These are phyloP conservation scores for Ceratocystiopsis sp. DNA, from an alignment of 2,329 filamentous ascomycete genomes.

Conservation along the genomic window DNA sequence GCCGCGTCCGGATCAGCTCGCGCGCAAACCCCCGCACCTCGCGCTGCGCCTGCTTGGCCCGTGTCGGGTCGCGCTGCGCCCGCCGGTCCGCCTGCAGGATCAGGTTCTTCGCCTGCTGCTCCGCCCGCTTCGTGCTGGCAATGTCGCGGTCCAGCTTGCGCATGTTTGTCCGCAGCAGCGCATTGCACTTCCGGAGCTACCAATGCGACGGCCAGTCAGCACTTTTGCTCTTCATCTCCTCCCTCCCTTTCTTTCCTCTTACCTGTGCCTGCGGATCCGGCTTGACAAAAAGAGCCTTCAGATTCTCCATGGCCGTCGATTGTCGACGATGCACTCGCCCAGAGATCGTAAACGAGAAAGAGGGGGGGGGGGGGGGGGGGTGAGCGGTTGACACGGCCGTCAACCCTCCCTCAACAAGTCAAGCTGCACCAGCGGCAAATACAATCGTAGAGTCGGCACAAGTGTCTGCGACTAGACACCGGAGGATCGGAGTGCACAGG, in stretches of 20 bases:
- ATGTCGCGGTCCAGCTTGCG: conserved; percentile 95
- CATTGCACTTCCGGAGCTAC: conserved; percentile 89
- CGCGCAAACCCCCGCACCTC: conserved; percentile 80
- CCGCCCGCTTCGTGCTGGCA: conserved; percentile 55
- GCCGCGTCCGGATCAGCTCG: conserved; percentile 71
- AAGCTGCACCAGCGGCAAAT: too few relatives aligned
- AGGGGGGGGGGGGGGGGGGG: too few relatives aligned
- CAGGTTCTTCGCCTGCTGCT: conserved; percentile 68
- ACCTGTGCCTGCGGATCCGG: conserved; percentile 91
- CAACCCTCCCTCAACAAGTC: too few relatives aligned
- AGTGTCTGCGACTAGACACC: too few relatives aligned
- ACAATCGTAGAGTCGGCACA: too few relatives aligned
- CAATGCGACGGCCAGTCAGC: not conserved
- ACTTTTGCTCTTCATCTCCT: too few relatives aligned
- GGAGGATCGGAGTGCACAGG: too few relatives aligned
- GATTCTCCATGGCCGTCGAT: conserved; percentile 56
- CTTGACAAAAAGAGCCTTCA: conserved; percentile 75
- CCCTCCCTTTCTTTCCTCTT: conserved; percentile 12
- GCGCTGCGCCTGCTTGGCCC: conserved; percentile 58
- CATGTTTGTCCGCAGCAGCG: conserved; percentile 73
- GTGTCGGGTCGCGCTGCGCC: conserved; percentile 61
- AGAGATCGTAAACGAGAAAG: not conserved
- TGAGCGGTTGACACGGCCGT: too few relatives aligned
- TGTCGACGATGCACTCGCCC: not conserved
- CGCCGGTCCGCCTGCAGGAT: conserved; percentile 73